phyloP scores from a whole-genome alignment of 768 basidiomycete species.

The Gloeostereum incarnatum region DNA sequence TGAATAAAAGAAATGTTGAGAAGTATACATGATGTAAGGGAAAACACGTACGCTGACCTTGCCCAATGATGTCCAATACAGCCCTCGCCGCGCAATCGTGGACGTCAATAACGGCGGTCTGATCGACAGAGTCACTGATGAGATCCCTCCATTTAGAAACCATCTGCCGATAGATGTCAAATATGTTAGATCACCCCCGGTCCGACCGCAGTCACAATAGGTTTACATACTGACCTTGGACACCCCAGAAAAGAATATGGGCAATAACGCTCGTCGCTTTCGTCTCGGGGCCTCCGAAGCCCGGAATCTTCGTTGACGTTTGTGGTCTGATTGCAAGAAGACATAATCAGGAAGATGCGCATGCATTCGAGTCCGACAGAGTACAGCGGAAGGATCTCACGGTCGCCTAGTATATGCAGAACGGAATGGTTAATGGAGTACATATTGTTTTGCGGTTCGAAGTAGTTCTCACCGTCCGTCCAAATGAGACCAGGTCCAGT shows the following conservation, averaged over 20 bases:
- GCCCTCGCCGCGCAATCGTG: slow-evolving; percentile 19
- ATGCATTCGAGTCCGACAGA: too few species aligned
- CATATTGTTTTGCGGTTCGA: slow-evolving; percentile 15
- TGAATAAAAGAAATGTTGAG: slow-evolving; percentile 18
- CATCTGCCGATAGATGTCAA: slow-evolving; percentile 10
- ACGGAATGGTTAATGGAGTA: slow-evolving; percentile 13
- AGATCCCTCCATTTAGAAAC: slow-evolving; percentile 18
- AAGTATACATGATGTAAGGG: slow-evolving; percentile 10
- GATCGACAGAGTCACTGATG: slow-evolving; percentile 8
- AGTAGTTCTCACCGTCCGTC: slow-evolving; percentile 16
- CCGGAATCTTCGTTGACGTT: slow-evolving; percentile 22
- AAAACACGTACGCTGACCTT: slow-evolving; percentile 15
- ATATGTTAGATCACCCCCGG: too few species aligned
- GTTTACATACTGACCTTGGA: slow-evolving; percentile 11
- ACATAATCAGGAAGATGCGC: too few species aligned
- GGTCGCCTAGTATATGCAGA: slow-evolving; percentile 6
- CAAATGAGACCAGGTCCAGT: slow-evolving; percentile 17
- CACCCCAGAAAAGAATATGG: slow-evolving; percentile 18
- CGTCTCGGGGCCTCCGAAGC: slow-evolving; percentile 17
- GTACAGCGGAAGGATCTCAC: neutral
- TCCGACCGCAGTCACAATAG: neutral
- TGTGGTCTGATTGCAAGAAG: slow-evolving; percentile 8
- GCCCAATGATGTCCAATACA: slow-evolving; percentile 27
- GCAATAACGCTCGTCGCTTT: slow-evolving; percentile 15
- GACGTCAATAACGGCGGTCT: slow-evolving; percentile 14